Evolutionary conservation across 2,329 filamentous ascomycete species (phyloP).

Genomic region (Monilinia laxa): DNA sequence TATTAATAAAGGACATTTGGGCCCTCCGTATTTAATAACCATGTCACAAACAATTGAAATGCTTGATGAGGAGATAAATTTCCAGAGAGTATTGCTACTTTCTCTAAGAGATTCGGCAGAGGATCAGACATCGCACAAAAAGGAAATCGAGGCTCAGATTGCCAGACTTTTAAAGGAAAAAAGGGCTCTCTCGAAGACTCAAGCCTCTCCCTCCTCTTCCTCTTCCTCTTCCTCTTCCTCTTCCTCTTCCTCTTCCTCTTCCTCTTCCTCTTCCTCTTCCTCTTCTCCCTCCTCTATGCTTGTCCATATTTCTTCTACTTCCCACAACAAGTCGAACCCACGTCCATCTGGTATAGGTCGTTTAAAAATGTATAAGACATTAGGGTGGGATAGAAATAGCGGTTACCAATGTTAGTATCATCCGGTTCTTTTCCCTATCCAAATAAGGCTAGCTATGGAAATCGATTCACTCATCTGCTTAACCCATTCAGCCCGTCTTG

Average conservation of each 20-base stretch:
- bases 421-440: not conserved
- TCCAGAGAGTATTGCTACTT: slow-evolving; percentile 46
- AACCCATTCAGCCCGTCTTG: not conserved
- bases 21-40: not conserved
- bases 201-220: not conserved
- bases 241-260: not conserved
- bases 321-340: not conserved
- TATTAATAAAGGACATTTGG: not conserved
- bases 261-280: not conserved
- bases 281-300: not conserved
- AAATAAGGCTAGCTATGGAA: not conserved
- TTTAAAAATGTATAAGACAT: slow-evolving; percentile 6
- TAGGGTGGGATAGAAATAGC: not conserved
- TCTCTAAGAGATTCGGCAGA: slow-evolving; percentile 43
- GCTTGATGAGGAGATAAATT: slow-evolving; percentile 45
- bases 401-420: slow-evolving; percentile 16
- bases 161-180: not conserved
- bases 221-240: not conserved
- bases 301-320: not conserved
- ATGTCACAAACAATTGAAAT: slow-evolving; percentile 33
- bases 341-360: not conserved
- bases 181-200: not conserved
- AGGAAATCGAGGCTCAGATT: not conserved
- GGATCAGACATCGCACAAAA: slow-evolving; percentile 23
- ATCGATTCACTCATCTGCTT: not conserved